A percentile compares a stretch with the other conserved stretches of the same genome.
These are phyloP conservation scores for Massariosphaeria phaeospora DNA, from an alignment of 495 filamentous ascomycete species.

Conservation along the genomic window DNA sequence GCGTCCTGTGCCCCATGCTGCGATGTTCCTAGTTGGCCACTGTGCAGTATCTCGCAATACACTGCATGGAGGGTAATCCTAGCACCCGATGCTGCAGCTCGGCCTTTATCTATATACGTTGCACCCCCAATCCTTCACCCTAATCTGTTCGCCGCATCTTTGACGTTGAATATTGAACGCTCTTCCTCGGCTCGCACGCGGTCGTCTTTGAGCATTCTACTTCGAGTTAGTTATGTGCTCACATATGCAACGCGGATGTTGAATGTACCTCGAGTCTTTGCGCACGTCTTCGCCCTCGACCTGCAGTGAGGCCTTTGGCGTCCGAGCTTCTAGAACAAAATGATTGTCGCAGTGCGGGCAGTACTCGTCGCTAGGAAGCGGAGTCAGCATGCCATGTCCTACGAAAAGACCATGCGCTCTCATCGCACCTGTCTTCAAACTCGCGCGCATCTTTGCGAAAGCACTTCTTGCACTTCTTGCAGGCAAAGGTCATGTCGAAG, in stretches of 20 bases:
- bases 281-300: conserved; percentile 88
- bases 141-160: conserved; percentile 65
- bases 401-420: neutral
- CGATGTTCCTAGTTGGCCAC: neutral
- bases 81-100: neutral
- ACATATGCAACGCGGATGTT: too few relatives aligned
- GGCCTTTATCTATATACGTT: neutral
- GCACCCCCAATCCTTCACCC: too few relatives aligned
- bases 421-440: conserved; percentile 73
- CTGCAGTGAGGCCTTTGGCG: conserved; percentile 70
- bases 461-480: conserved; percentile 97
- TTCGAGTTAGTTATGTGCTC: neutral
- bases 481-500: conserved; percentile 86
- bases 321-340: conserved; percentile 83
- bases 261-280: conserved; percentile 58
- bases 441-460: conserved; percentile 89
- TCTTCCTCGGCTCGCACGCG: conserved; percentile 59
- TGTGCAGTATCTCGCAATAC: too few relatives aligned
- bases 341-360: conserved; percentile 99
- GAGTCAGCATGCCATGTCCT: conserved; percentile 2
- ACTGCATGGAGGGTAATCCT: too few relatives aligned
- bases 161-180: conserved; percentile 63
- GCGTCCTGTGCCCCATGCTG: neutral
- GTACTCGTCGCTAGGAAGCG: conserved; percentile 75
- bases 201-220: conserved; percentile 92